Evolutionary conservation across 2,329 filamentous ascomycete species (phyloP).

Genomic region (Fusarium udum): DNA sequence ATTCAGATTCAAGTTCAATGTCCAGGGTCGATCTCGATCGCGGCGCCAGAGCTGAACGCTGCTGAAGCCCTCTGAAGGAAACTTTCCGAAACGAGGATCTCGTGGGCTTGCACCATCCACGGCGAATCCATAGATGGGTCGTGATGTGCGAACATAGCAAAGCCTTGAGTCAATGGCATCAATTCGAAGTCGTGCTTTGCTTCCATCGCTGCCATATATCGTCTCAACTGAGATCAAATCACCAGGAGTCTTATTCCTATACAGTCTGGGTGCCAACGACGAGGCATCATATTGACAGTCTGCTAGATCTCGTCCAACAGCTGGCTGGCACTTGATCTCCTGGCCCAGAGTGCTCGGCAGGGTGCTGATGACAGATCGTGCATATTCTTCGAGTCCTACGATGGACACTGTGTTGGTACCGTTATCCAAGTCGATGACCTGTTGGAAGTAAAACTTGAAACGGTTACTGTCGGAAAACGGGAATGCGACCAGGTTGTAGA

Average conservation of each 20-base stretch:
- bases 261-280: slow-evolving; percentile 68
- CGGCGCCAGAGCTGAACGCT: slow-evolving; percentile 85
- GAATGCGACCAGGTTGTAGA: slow-evolving; percentile 88
- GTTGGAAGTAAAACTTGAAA: slow-evolving; percentile 88
- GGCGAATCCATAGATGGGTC: slow-evolving; percentile 70
- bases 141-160: slow-evolving; percentile 78
- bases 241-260: slow-evolving; percentile 55
- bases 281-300: slow-evolving; percentile 77
- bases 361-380: slow-evolving; percentile 71
- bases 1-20: slow-evolving; percentile 57
- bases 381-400: slow-evolving; percentile 72
- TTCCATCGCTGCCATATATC: slow-evolving; percentile 46
- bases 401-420: slow-evolving; percentile 76
- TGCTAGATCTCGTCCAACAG: slow-evolving; percentile 56
- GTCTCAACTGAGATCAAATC: slow-evolving; percentile 71
- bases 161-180: slow-evolving; percentile 79
- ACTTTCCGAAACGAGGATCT: slow-evolving; percentile 72
- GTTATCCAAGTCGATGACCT: slow-evolving; percentile 79
- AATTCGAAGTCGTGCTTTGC: slow-evolving; percentile 71
- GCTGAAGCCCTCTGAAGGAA: slow-evolving; percentile 69
- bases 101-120: slow-evolving; percentile 69
- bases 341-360: slow-evolving; percentile 77
- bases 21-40: slow-evolving; percentile 80
- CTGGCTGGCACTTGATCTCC: slow-evolving; percentile 61
- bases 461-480: slow-evolving; percentile 84